Evolutionary conservation across 352 stramenopile genomes (phyloP).

Genomic region (Pythium periplocum): DNA sequence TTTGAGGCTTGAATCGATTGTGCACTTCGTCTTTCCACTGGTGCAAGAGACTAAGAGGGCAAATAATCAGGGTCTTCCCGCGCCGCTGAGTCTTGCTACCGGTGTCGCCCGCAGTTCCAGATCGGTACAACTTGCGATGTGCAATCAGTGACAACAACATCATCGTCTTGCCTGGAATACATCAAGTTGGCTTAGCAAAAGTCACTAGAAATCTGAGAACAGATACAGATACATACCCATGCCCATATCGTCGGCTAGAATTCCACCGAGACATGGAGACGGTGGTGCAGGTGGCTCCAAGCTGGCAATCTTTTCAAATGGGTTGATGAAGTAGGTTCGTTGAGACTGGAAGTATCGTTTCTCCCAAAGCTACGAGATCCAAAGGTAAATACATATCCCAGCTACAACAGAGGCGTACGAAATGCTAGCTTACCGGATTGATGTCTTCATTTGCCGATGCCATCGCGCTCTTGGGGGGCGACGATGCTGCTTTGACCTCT

Average conservation of each 20-base stretch:
- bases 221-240: conserved; percentile 53
- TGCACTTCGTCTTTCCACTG: conserved; percentile 86
- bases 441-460: conserved; percentile 18
- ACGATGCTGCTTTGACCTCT: background rate
- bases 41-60: conserved; percentile 82
- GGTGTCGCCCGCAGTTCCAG: conserved; percentile 4
- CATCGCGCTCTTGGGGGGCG: too few species aligned
- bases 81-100: background rate
- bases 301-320: conserved; percentile 75
- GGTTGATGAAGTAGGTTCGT: conserved; percentile 73
- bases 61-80: conserved; percentile 78
- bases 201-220: conserved; percentile 1
- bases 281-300: conserved; percentile 47
- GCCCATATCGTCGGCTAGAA: conserved; percentile 90
- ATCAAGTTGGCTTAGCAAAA: conserved; percentile 1
- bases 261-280: conserved; percentile 66
- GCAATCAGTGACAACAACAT: conserved; percentile 68
- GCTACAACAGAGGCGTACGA: background rate
- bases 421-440: conserved; percentile 35
- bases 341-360: conserved; percentile 41
- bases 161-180: conserved; percentile 63
- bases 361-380: conserved; percentile 56
- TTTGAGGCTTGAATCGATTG: conserved; percentile 47
- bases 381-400: background rate
- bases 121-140: conserved; percentile 41